Percentiles rank a stretch among this genome's conserved stretches.
These are phyloP conservation scores for Eimeria sp. DNA, from an alignment of 169 alveolate species.

Conservation along the genomic window DNA sequence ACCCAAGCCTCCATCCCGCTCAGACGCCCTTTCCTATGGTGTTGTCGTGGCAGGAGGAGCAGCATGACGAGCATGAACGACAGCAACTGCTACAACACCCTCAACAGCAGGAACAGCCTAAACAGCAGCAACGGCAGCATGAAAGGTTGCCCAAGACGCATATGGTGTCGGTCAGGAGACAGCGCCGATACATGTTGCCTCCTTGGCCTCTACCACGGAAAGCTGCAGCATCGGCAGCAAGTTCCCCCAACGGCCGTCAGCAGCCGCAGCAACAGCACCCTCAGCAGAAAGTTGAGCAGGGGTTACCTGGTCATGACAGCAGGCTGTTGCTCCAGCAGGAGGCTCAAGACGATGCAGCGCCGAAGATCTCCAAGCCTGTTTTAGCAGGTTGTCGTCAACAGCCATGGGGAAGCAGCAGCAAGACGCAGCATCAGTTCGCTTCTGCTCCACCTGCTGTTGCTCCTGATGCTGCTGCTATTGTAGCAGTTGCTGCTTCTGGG, in stretches of 20 bases:
- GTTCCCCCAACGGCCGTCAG: background rate
- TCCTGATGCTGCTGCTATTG: background rate
- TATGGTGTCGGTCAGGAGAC: background rate
- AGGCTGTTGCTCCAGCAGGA: background rate
- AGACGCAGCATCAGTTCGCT: background rate
- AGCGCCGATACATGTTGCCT: background rate
- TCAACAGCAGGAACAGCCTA: background rate
- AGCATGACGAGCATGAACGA: background rate
- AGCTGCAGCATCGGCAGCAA: constrained; percentile 40
- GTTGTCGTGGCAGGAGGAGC: background rate
- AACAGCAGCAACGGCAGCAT: background rate
- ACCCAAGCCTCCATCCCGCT: background rate
- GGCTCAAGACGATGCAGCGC: background rate
- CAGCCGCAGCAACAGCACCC: constrained; percentile 19
- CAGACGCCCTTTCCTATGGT: background rate
- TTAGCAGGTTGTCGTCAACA: background rate
- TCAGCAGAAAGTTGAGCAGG: background rate
- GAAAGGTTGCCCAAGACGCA: background rate
- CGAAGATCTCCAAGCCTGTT: background rate
- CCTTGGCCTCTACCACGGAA: background rate
- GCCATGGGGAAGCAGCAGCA: background rate
- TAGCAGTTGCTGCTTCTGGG: constrained; percentile 16
- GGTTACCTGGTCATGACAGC: background rate
- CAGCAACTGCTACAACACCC: background rate
- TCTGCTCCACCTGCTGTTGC: background rate